Evolutionary conservation across 2,329 filamentous ascomycete genomes (phyloP), one percentile per base, ranked within the genome.

Genomic region (Diaporthe citri): DNA sequence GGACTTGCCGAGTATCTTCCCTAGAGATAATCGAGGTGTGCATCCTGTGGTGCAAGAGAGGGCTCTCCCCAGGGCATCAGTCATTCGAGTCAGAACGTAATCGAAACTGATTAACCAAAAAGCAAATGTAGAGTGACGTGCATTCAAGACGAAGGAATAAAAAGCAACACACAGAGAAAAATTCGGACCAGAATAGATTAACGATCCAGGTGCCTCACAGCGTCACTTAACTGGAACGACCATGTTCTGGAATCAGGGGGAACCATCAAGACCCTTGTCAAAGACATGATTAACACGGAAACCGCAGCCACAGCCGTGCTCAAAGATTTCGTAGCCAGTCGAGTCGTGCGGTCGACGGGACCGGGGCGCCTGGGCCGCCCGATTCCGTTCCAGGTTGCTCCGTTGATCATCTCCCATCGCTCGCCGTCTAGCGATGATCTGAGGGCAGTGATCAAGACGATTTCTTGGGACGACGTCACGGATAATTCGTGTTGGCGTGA

Each of bases 261-360:
- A 41, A 55, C 48, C 34, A 41, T 13, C 48, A 69, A 25, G 15
- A 41, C 48, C 46, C 46, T 25, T 52, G 64, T 55, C 20, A 48
- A 55, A 39, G 13, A 51, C 48, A 69, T 55, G 15, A 52, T 55
- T 69, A 52, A 51, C 48, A 69, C 31, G 48, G 48, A 55, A 28
- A 52, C n/a, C 34, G 48, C 64, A 69, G 64, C 64, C 64, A 69
- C 48, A 69, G 48, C 64, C 64, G 46, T 41, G 48, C 7, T 41
- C 64, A 39, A 41, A 17, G 4, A 69, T 39, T 39, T 52, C 43
- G 31, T 39, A 55, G 64, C 48, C 48, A 52, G 34, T 69, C 17
- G 62, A 55, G 64, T 55, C 46, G 64, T 69, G 64, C 34, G n/a
- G 43, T 22, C 28, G 28, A 15, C 48, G 48, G 46, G 48, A 39